Percentiles rank a stretch among this genome's conserved stretches.
phyloP scores from a whole-genome alignment of 2,329 filamentous ascomycete species.

The Pyricularia sp. region DNA sequence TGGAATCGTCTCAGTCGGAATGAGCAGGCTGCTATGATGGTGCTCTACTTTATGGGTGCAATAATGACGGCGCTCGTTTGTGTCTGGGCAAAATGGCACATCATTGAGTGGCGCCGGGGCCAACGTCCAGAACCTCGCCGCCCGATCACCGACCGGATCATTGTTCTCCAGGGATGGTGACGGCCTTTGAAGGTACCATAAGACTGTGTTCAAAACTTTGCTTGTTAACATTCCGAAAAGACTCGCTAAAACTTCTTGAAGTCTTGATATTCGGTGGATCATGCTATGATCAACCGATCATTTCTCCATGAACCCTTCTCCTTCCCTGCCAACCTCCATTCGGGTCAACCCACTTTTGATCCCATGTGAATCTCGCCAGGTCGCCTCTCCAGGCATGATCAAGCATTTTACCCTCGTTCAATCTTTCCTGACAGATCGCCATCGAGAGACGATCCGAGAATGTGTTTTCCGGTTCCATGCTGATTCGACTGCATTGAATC shows the following conservation, averaged over 20 bases:
- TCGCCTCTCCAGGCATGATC: not conserved
- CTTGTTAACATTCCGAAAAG: not conserved
- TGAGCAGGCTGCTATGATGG: not conserved
- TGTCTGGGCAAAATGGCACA: not conserved
- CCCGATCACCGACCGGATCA: not conserved
- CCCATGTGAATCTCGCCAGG: not conserved
- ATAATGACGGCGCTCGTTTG: not conserved
- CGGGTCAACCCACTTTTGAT: not conserved
- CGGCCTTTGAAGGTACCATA: not conserved
- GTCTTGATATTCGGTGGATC: not conserved
- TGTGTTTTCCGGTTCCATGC: not conserved
- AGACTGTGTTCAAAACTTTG: not conserved
- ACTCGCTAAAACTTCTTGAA: not conserved
- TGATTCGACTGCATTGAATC: not conserved
- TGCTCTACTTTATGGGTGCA: not conserved
- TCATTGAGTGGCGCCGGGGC: not conserved
- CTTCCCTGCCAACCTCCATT: not conserved
- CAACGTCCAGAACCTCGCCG: not conserved
- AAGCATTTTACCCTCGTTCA: not conserved
- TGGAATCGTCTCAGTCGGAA: not conserved
- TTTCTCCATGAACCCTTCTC: not conserved
- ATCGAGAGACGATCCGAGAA: not conserved
- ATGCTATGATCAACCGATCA: not conserved
- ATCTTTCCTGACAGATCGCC: not conserved
- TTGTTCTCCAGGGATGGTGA: not conserved